phyloP scores from a whole-genome alignment of 805 yeast genomes.

The Candida sphagnicola region DNA sequence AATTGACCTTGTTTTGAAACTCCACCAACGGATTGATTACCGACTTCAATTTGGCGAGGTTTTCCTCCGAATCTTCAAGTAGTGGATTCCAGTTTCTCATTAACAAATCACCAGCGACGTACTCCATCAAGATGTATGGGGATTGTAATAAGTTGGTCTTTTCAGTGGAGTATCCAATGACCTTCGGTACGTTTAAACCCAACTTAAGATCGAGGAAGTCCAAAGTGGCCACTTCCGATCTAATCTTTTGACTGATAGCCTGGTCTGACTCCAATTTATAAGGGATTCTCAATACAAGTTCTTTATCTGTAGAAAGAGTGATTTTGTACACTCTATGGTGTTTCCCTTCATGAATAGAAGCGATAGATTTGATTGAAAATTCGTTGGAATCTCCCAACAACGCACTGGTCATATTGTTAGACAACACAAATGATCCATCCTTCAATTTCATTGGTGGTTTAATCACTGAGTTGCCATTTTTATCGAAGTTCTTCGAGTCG shows the following conservation, averaged over 20 bases:
- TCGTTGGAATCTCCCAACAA: conserved; percentile 45
- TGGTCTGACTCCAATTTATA: conserved; percentile 69
- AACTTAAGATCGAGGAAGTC: conserved; percentile 71
- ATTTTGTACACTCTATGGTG: conserved; percentile 85
- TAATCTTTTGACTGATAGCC: conserved; percentile 62
- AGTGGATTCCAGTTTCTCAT: conserved; percentile 93
- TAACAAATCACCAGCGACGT: conserved; percentile 69
- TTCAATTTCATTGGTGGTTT: conserved; percentile 36
- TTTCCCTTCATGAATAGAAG: conserved; percentile 89
- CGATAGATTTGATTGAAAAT: conserved; percentile 60
- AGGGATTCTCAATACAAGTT: conserved; percentile 79
- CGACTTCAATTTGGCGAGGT: conserved; percentile 45
- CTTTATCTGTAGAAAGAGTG: conserved; percentile 55
- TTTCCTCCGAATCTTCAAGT: conserved; percentile 45
- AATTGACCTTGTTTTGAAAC: conserved; percentile 52
- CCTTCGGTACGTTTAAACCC: conserved; percentile 68
- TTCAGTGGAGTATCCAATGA: conserved; percentile 61
- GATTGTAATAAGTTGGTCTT: conserved; percentile 58
- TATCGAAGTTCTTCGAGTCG: conserved; percentile 19
- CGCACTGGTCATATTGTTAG: conserved; percentile 43
- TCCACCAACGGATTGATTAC: conserved; percentile 75
- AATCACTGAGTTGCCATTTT: conserved; percentile 17
- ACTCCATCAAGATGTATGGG: conserved; percentile 82
- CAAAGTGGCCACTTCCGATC: conserved; percentile 90
- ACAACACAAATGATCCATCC: conserved; percentile 40